phyloP scores from a whole-genome alignment of 1,284 basidiomycete species.

The Naganishia cerealis region DNA sequence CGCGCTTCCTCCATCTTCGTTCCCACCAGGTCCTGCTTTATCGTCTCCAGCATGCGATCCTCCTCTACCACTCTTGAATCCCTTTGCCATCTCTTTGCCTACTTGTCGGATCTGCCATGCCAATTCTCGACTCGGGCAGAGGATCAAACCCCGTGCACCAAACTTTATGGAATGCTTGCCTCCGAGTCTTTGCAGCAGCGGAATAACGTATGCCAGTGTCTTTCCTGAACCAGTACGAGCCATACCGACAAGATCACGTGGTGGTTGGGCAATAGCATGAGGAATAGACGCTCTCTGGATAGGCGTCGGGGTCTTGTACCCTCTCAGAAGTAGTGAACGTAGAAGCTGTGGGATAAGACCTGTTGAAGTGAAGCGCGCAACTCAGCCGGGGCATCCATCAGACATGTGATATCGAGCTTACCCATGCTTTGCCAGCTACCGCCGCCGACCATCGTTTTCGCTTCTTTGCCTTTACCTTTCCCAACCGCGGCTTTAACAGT shows the following conservation, averaged over 20 bases:
- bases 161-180: slow-evolving; percentile 76
- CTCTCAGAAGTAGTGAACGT: slow-evolving; percentile 83
- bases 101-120: slow-evolving; percentile 92
- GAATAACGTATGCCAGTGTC: slow-evolving; percentile 93
- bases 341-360: slow-evolving; percentile 81
- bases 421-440: slow-evolving; percentile 38
- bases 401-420: background rate
- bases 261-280: slow-evolving; percentile 76
- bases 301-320: slow-evolving; percentile 91
- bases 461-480: slow-evolving; percentile 30
- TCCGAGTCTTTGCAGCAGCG: slow-evolving; percentile 81
- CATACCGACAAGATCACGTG: slow-evolving; percentile 96
- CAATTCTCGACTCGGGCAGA: slow-evolving; percentile 90
- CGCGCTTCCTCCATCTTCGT: slow-evolving; percentile 44
- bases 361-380: slow-evolving; percentile 43
- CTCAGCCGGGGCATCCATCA: background rate
- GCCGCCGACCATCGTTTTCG: slow-evolving; percentile 31
- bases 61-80: slow-evolving; percentile 64
- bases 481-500: slow-evolving; percentile 36
- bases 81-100: slow-evolving; percentile 85
- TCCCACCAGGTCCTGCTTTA: slow-evolving; percentile 55
- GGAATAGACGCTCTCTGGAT: slow-evolving; percentile 93
- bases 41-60: slow-evolving; percentile 61
- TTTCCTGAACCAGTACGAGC: slow-evolving; percentile 97
- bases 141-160: slow-evolving; percentile 81